Evolutionary conservation across 352 stramenopile species (phyloP), one percentile per base, ranked within the genome.

Genomic region (Phytophthora palmivora): DNA sequence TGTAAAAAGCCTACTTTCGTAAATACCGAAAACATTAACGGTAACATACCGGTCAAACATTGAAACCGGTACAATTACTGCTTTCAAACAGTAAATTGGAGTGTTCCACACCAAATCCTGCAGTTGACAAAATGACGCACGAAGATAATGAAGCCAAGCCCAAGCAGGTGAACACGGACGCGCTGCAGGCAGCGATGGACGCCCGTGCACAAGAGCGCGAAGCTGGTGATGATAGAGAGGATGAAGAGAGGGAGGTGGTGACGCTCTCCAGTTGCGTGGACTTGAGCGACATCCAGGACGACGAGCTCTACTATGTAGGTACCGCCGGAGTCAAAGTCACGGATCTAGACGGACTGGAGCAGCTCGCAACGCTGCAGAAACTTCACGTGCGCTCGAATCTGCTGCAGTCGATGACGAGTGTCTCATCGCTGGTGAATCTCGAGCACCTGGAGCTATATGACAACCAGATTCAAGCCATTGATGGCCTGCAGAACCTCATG

Each of bases 371-470:
- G 11, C 67, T 94, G 11, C 26, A 87, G 64, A 72, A 76, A 9
- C 64, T 95, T 36, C 84, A 92, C 48, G 67, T 95, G n/a, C 83
- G 87, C 6, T 95, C 87, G 16, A 95, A 94, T 53, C 56, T 94
- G 50, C 68, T 95, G 49, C 64, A 56, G 42, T 95, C 91, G 19
- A 95, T 97, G 79, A 74, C 72, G 2, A 82, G 74, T 37, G 88
- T 97, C 12, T 70, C 71, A 10, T 48, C 72, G 6, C 54, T 97
- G 10, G 46, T 74, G 36, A 79, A 70, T 16, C 82, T 99, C 49
- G 64, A 94, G 70, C 84, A 98, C 18, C 75, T 99, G 22, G 97
- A 99, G 78, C 78, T 99, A 16, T 99, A 99, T 84, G 97, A 99
- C 71, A 99, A 99, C 82, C 83, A 98, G 67, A 95, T 99, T 60